Evolutionary conservation across 1,284 basidiomycete genomes (phyloP).

Genomic region (Coniferiporia weirii): DNA sequence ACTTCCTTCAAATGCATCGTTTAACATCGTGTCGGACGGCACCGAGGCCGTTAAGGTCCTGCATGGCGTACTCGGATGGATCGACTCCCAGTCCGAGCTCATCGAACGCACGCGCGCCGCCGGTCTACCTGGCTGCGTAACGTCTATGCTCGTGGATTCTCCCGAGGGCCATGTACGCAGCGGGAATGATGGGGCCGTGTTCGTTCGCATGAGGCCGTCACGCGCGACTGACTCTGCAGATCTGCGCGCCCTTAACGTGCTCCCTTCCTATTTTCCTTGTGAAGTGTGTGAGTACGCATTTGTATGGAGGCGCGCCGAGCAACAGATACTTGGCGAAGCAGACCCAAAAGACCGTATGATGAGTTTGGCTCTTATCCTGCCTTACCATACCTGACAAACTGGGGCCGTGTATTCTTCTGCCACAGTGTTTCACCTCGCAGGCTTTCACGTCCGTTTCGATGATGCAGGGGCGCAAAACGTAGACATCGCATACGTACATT

Average conservation of each 20-base stretch:
- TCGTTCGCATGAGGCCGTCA: slow-evolving; percentile 18
- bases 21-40: slow-evolving; percentile 7
- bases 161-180: slow-evolving; percentile 18
- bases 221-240: background rate
- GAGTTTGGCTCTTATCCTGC: background rate
- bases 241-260: slow-evolving; percentile 7
- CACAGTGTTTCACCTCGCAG: slow-evolving; percentile 7
- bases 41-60: slow-evolving; percentile 19
- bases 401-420: background rate
- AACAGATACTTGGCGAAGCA: background rate
- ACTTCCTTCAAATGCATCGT: slow-evolving; percentile 17
- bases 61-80: slow-evolving; percentile 17
- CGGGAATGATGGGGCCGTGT: slow-evolving; percentile 19
- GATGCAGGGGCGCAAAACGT: background rate
- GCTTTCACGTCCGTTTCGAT: slow-evolving; percentile 11
- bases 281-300: slow-evolving; percentile 11
- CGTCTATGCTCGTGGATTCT: slow-evolving; percentile 19
- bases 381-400: background rate
- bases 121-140: slow-evolving; percentile 16
- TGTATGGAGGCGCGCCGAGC: background rate
- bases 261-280: slow-evolving; percentile 18
- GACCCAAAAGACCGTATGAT: background rate
- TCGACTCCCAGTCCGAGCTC: slow-evolving; percentile 11
- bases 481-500: slow-evolving; percentile 9
- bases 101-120: slow-evolving; percentile 18